phyloP scores from a whole-genome alignment of 1,284 basidiomycete species.

The Sporisorium scitamineum region DNA sequence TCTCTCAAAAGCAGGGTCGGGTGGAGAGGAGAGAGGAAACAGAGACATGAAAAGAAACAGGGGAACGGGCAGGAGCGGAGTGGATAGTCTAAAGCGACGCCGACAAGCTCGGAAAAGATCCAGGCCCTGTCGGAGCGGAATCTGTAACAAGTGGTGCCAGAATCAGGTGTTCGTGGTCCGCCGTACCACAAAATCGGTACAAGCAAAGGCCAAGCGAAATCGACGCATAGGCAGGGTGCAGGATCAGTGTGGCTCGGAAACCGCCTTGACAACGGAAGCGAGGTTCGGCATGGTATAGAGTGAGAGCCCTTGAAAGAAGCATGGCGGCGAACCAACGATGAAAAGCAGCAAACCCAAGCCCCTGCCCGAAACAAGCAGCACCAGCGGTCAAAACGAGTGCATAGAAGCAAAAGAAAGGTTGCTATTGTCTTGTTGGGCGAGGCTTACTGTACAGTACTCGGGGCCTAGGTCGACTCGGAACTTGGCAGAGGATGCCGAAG shows the following conservation, averaged over 20 bases:
- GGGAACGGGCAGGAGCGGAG: conserved; percentile 2
- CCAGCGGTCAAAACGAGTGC: neutral
- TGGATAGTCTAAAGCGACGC: conserved; percentile 11
- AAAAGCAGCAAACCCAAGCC: neutral
- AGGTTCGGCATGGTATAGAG: neutral
- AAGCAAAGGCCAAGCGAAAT: neutral
- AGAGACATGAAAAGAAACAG: neutral
- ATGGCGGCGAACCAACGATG: neutral
- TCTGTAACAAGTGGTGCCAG: conserved; percentile 4
- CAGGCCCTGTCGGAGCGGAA: conserved; percentile 23
- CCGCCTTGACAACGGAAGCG: conserved; percentile 2
- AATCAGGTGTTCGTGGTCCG: conserved; percentile 21
- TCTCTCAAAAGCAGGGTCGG: neutral
- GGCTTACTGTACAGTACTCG: too few relatives aligned
- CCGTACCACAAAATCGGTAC: conserved; percentile 31
- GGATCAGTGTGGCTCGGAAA: conserved; percentile 8
- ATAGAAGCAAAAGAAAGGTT: too few relatives aligned
- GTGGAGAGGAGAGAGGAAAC: neutral
- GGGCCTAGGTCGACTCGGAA: too few relatives aligned
- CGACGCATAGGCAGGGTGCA: neutral
- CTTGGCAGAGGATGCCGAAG: too few relatives aligned
- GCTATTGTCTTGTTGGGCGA: too few relatives aligned
- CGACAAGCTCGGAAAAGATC: conserved; percentile 21
- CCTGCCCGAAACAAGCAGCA: neutral
- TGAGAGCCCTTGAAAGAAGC: neutral